Evolutionary conservation across 768 basidiomycete species (phyloP).

Genomic region (Suillus plorans): DNA sequence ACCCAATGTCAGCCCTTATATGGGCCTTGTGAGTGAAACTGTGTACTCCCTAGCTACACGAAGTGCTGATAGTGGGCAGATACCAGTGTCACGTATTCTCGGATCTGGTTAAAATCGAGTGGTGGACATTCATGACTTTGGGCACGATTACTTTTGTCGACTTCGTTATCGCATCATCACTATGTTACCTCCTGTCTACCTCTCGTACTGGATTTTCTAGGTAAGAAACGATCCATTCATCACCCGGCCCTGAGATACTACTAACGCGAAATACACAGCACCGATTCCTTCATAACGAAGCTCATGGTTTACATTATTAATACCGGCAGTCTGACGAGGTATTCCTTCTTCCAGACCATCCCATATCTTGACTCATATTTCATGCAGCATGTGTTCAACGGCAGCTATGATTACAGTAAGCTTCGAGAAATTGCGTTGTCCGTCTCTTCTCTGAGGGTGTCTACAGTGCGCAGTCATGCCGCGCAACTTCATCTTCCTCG

Average conservation of each 20-base stretch:
- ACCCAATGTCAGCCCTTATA: not conserved
- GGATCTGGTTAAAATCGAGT: not conserved
- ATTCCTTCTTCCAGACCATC: not conserved
- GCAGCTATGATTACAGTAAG: slow-evolving; percentile 1
- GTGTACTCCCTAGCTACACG: too few species aligned
- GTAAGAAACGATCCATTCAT: not conserved
- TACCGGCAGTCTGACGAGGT: slow-evolving; percentile 7
- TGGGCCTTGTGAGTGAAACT: slow-evolving; percentile 2
- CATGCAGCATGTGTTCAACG: slow-evolving; percentile 1
- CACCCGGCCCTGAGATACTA: not conserved
- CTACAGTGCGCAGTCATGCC: slow-evolving; percentile 8
- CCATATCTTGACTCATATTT: not conserved
- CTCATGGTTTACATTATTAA: not conserved
- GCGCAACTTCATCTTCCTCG: slow-evolving; percentile 4
- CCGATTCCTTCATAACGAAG: slow-evolving; percentile 6
- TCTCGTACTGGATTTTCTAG: slow-evolving; percentile 1
- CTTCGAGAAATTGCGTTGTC: not conserved
- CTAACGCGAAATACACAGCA: not conserved
- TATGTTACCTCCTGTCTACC: slow-evolving; percentile 5
- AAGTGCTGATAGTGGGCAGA: slow-evolving; percentile 2
- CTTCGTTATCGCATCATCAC: not conserved
- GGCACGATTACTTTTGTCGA: not conserved
- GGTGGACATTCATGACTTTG: slow-evolving; percentile 1
- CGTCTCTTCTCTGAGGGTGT: not conserved
- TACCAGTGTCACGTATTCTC: not conserved